A percentile compares a stretch with the other conserved stretches of the same genome.
Conservation (phyloP, 495 filamentous ascomycete genomes). For the Bacidia rubella region DNA sequence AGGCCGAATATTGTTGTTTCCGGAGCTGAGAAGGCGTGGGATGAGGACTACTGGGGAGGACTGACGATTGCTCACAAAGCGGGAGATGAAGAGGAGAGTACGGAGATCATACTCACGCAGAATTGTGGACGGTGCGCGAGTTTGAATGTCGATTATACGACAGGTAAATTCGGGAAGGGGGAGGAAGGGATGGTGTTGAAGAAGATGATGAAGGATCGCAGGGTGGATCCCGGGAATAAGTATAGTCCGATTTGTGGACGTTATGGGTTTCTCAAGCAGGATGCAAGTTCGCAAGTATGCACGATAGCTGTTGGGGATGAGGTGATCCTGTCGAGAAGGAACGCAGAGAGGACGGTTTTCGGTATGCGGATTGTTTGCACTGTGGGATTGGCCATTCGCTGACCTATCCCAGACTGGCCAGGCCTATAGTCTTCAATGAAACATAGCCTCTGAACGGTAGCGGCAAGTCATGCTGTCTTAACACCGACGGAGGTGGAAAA, state of each 20-base stretch:
- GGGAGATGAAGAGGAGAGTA: conserved; percentile 7
- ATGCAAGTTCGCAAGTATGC: conserved; percentile 18
- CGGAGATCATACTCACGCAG: conserved; percentile 47
- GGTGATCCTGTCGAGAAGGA: conserved; percentile 44
- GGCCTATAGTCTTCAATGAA: no score
- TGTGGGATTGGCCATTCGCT: no score
- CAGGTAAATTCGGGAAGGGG: conserved; percentile 49
- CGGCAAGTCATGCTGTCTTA: no score
- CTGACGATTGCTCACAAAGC: conserved; percentile 4
- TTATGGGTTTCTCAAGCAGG: conserved; percentile 51
- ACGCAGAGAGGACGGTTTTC: conserved; percentile 45
- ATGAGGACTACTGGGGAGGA: conserved; percentile 74
- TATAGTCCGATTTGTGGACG: conserved; percentile 75
- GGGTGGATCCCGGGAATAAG: conserved; percentile 60
- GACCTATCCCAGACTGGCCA: no score
- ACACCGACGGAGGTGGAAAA: no score
- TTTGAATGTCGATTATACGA: conserved; percentile 72
- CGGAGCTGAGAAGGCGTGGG: conserved; percentile 46
- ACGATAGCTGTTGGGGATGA: conserved; percentile 55
- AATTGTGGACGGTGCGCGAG: conserved; percentile 73
- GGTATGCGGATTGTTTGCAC: no score
- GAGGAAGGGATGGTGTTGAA: conserved; percentile 59
- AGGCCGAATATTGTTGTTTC: conserved; percentile 72
- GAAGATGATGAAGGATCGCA: conserved; percentile 60
- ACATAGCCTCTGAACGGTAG: no score